Percentiles rank a stretch among this genome's conserved stretches.
These are phyloP conservation scores for Nicotiana benthamiana DNA, from an alignment of 257 asterid species.

Conservation along the genomic window DNA sequence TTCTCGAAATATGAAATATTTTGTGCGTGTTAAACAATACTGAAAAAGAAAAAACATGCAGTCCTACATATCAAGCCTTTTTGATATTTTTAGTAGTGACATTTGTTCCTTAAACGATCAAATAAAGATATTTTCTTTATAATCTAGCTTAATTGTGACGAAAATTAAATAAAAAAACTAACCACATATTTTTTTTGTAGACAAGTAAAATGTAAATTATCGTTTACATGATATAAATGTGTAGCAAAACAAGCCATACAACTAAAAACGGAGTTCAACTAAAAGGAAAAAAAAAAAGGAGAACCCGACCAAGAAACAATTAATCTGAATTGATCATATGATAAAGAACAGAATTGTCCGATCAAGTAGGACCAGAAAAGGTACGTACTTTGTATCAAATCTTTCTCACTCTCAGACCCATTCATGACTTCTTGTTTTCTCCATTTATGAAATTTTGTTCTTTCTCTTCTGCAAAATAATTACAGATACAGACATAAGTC, in stretches of 20 bases:
- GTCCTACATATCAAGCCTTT: neutral
- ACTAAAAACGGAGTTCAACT: neutral
- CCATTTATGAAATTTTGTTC: slow-evolving; percentile 27
- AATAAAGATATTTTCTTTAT: neutral
- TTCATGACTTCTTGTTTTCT: slow-evolving; percentile 20
- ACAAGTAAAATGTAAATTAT: neutral
- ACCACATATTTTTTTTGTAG: neutral
- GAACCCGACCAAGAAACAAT: neutral
- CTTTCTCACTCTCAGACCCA: slow-evolving; percentile 5
- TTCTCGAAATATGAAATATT: neutral
- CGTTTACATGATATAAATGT: neutral
- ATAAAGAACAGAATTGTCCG: neutral
- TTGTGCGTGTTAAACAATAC: neutral
- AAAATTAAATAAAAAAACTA: neutral
- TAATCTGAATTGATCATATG: neutral
- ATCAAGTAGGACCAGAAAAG: slow-evolving; percentile 19
- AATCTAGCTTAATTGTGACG: neutral
- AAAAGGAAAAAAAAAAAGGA: neutral
- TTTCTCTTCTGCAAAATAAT: neutral
- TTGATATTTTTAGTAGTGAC: neutral
- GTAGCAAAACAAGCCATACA: neutral
- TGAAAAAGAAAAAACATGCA: neutral
- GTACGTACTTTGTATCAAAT: slow-evolving; percentile 11
- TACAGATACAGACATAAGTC: neutral
- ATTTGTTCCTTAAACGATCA: neutral